Base-by-base conservation (phyloP, 768 basidiomycete genomes). In the Lactifluus piperatus region DNA sequence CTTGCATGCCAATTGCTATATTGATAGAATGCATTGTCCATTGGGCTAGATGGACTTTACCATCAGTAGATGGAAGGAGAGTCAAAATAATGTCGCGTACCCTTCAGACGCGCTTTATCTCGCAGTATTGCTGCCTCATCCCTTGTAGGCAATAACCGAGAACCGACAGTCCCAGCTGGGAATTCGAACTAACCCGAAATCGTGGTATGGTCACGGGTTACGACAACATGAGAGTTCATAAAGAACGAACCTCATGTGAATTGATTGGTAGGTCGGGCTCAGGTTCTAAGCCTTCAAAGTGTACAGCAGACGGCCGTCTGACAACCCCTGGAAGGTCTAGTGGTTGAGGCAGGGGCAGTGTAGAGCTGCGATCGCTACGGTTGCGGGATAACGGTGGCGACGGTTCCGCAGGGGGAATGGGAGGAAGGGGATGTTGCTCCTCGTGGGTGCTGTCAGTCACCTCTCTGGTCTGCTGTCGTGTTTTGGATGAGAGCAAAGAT, bases 1-100 rank as follows among this genome's bases (percentile, higher is more conserved):
- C 48, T 53, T 69, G 67, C 51, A 65, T 5, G 4, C 62, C 68
- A 37, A 68, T 65, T 7, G 67, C 67, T 10, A 62, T 36, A 46
- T 69, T 69, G 14, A 69, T 56, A 5, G 64, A 51, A 26, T 58
- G 60, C 14, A 3, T 24, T 9, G 20, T 11, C 53, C 30, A 54
- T 26, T 29, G 32, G 26, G 53, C 53, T 54, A 20, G 20, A 32
- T 8, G 7, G 16, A 24, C n/a, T n/a, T 13, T 49, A 5, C 32
- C n/a, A 13, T 16, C n/a, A 20, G 5, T 32, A 4, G 20, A n/a
- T 11, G 29, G n/a, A 34, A 6, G 16, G 22, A 2, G 24, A 32
- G 34, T 4, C 10, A 39, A 34, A 45, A 30, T 16, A 24, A 44
- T 2, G 52, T 26, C 2, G 18, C 44, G 8, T 34, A 54, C 53